These are phyloP conservation scores for Hericium coralloides DNA, from an alignment of 768 basidiomycete species.

Conservation along the genomic window DNA sequence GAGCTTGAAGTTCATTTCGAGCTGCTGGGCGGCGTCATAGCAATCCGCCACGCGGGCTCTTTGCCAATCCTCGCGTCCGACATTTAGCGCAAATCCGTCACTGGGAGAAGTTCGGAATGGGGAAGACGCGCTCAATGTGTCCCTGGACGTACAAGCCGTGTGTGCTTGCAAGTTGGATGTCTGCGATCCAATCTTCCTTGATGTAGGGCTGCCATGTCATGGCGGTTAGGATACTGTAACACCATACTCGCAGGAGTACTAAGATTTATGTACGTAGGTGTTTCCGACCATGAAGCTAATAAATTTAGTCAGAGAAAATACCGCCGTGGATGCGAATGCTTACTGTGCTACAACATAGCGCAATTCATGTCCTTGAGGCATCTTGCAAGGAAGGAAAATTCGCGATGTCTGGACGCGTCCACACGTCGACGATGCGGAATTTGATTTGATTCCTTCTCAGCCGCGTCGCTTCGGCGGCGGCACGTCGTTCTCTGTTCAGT, in stretches of 20 bases:
- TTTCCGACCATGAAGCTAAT: conserved; percentile 29
- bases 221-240: background rate
- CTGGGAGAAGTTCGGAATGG: background rate
- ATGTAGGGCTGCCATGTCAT: conserved; percentile 21
- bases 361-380: background rate
- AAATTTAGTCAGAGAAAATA: background rate
- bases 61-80: conserved; percentile 21
- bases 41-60: conserved; percentile 12
- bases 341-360: background rate
- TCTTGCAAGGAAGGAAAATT: background rate
- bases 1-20: conserved; percentile 24
- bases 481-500: too few species aligned
- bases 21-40: conserved; percentile 47
- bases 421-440: too few species aligned
- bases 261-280: conserved; percentile 19
- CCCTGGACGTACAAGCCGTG: conserved; percentile 17
- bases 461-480: too few species aligned
- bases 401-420: background rate
- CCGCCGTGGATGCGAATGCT: background rate
- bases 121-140: too few species aligned
- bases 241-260: too few species aligned
- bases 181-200: conserved; percentile 22
- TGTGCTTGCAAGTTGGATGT: conserved; percentile 20
- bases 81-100: conserved; percentile 19
- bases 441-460: too few species aligned